Conservation (phyloP, 371 early-diverging fungal genomes). For the Zopfochytrium polystomum region DNA sequence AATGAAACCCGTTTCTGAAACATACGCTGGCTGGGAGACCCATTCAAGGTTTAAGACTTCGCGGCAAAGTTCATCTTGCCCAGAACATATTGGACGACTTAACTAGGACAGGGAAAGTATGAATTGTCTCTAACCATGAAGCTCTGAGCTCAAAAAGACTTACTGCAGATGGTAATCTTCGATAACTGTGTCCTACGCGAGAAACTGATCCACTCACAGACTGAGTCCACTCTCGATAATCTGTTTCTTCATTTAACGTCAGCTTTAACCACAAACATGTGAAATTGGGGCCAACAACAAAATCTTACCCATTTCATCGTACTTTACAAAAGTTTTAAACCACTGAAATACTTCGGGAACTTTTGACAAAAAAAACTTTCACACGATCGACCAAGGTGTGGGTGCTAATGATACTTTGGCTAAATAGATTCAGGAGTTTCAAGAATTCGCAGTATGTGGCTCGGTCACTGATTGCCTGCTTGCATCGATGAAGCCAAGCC, state of each 20-base stretch:
- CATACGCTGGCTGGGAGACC: constrained; percentile 93
- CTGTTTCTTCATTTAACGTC: too few relatives aligned
- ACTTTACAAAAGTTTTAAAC: constrained; percentile 95
- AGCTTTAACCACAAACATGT: too few relatives aligned
- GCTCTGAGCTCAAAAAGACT: constrained; percentile 24
- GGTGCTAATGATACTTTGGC: constrained; percentile 88
- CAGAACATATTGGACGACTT: constrained; percentile 64
- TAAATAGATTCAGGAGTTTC: constrained; percentile 93
- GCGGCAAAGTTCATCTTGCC: constrained; percentile 81
- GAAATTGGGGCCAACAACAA: neutral
- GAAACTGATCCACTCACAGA: constrained; percentile 52
- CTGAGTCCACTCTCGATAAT: too few relatives aligned
- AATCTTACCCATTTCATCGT: constrained; percentile 61
- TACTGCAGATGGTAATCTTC: constrained; percentile 66
- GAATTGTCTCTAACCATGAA: too few relatives aligned
- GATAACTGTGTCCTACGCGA: constrained; percentile 68
- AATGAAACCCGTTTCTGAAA: constrained; percentile 93
- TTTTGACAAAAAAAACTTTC: constrained; percentile 73
- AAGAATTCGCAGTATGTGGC: constrained; percentile 94
- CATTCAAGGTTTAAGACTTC: constrained; percentile 96
- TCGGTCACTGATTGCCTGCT: constrained; percentile 79
- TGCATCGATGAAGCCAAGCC: constrained; percentile 88
- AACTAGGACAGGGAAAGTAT: constrained; percentile 13
- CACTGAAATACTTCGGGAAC: constrained; percentile 82
- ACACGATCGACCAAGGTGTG: constrained; percentile 81